phyloP scores from a whole-genome alignment of 768 basidiomycete genomes.

The Auriscalpium vulgare region DNA sequence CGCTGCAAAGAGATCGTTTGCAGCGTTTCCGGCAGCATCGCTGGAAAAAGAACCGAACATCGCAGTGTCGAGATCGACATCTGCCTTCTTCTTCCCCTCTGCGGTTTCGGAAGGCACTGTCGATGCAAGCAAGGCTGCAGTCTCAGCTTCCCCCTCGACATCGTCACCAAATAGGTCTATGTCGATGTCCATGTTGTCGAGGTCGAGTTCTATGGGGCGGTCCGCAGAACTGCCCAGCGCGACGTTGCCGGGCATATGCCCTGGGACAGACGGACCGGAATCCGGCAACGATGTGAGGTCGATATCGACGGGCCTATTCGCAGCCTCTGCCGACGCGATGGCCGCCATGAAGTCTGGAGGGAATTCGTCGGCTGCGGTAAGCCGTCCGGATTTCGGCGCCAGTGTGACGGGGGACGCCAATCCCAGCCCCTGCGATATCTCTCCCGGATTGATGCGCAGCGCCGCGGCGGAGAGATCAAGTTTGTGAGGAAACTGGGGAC shows the following conservation, averaged over 20 bases:
- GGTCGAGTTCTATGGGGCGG: constrained; percentile 74
- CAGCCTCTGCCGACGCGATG: constrained; percentile 27
- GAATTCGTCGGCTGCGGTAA: constrained; percentile 34
- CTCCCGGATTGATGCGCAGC: constrained; percentile 58
- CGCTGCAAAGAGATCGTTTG: not conserved
- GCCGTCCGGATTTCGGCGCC: constrained; percentile 67
- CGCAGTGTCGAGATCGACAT: not conserved
- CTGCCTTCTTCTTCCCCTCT: not conserved
- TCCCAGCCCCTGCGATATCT: constrained; percentile 47
- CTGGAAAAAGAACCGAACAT: not conserved
- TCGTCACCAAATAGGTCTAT: constrained; percentile 23
- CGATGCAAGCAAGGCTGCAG: not conserved
- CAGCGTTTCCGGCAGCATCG: not conserved
- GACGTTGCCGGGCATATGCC: constrained; percentile 29
- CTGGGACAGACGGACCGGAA: constrained; percentile 16
- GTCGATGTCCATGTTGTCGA: constrained; percentile 62
- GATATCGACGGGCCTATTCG: constrained; percentile 38
- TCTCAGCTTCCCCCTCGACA: not conserved
- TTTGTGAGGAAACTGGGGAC: constrained; percentile 62
- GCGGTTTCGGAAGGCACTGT: not conserved
- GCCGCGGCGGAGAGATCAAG: constrained; percentile 73
- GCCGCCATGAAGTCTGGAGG: constrained; percentile 62
- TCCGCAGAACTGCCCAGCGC: constrained; percentile 58
- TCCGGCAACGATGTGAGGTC: constrained; percentile 37
- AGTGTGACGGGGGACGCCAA: constrained; percentile 75